Conservation (phyloP, 176 grass and related monocot genomes). For the Lolium rigidum region DNA sequence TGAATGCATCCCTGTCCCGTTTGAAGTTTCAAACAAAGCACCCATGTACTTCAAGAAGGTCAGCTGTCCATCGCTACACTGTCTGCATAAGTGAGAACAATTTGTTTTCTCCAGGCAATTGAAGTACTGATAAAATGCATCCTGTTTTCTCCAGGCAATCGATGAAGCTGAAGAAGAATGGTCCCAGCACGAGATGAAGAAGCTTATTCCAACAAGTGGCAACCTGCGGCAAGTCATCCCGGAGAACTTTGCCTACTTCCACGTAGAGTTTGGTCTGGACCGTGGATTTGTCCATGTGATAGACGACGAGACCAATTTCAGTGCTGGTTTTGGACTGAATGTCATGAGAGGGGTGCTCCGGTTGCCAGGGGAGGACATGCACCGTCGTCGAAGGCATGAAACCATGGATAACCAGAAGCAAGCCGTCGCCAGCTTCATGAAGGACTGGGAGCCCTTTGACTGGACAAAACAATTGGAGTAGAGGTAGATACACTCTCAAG, state of each 20-base stretch:
- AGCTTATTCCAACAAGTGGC: slow-evolving; percentile 81
- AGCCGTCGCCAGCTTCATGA: slow-evolving; percentile 63
- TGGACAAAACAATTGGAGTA: slow-evolving; percentile 84
- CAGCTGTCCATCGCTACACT: background rate
- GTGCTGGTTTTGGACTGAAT: slow-evolving; percentile 79
- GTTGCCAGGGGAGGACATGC: slow-evolving; percentile 88
- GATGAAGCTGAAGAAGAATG: slow-evolving; percentile 96
- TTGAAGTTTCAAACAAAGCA: slow-evolving; percentile 65
- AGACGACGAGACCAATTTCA: slow-evolving; percentile 88
- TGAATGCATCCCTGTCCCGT: slow-evolving; percentile 87
- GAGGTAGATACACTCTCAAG: slow-evolving; percentile 18
- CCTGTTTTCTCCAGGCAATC: slow-evolving; percentile 62
- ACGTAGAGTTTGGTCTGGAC: slow-evolving; percentile 89
- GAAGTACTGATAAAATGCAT: background rate
- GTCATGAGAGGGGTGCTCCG: slow-evolving; percentile 76
- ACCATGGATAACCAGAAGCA: slow-evolving; percentile 72
- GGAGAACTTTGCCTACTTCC: slow-evolving; percentile 91
- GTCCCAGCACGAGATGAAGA: slow-evolving; percentile 91
- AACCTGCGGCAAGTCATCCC: slow-evolving; percentile 85
- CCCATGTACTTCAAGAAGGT: slow-evolving; percentile 99
- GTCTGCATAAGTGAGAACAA: slow-evolving; percentile 9
- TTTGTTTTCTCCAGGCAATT: background rate
- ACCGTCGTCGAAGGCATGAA: slow-evolving; percentile 72
- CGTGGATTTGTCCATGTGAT: slow-evolving; percentile 91
- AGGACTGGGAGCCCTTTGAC: slow-evolving; percentile 81